Evolutionary conservation across 129 eudicot genomes (phyloP).

Genomic region (Arctium lappa): DNA sequence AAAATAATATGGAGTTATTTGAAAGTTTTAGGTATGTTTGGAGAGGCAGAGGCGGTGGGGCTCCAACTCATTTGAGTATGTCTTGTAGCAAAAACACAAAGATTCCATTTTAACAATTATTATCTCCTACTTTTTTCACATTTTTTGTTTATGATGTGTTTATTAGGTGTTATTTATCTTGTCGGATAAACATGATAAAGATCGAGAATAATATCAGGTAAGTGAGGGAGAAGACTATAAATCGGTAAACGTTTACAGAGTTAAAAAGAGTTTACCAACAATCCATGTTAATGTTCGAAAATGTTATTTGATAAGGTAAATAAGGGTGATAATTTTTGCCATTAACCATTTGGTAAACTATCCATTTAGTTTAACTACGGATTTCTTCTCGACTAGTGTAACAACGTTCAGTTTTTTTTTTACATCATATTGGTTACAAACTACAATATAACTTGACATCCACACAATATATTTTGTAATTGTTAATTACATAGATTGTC

Average conservation of each 20-base stretch:
- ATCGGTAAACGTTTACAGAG: no score
- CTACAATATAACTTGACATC: not conserved
- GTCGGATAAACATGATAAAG: no score
- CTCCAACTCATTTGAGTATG: conserved; percentile 41
- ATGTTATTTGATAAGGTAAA: no score
- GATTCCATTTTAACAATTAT: conserved; percentile 30
- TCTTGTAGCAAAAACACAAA: conserved; percentile 49
- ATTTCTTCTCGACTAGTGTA: not conserved
- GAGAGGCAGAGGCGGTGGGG: conserved; percentile 35
- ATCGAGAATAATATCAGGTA: no score
- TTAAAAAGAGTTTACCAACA: no score
- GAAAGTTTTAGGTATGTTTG: conserved; percentile 21
- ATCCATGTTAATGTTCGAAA: no score
- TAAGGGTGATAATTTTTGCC: no score
- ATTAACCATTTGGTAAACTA: no score
- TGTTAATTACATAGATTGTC: not conserved
- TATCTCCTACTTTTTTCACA: not conserved
- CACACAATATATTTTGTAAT: not conserved
- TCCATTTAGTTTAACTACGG: no score
- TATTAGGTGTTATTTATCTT: no score
- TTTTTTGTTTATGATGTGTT: not conserved
- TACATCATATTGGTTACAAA: not conserved
- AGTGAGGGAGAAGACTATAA: no score
- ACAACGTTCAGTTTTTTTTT: not conserved
- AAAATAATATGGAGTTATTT: conserved; percentile 8